A percentile compares a stretch with the other conserved stretches of the same genome.
These are phyloP conservation scores for Cutaneotrichosporon sp. DNA, from an alignment of 1,284 basidiomycete genomes.

Conservation along the genomic window DNA sequence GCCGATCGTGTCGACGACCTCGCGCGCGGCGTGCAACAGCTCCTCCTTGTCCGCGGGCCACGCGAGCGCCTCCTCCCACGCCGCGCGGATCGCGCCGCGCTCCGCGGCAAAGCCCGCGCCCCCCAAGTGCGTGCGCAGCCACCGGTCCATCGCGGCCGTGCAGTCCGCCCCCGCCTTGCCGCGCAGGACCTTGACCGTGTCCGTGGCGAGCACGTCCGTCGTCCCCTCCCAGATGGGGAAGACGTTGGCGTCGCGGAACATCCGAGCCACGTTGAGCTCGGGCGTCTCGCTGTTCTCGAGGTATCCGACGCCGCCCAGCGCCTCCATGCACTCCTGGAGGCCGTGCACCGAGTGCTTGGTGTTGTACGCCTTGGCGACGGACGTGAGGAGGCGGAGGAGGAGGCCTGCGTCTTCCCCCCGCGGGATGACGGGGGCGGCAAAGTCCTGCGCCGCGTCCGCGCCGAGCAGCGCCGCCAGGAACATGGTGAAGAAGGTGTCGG, in stretches of 20 bases:
- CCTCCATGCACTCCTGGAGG: slow-evolving; percentile 73
- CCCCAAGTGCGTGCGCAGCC: slow-evolving; percentile 8
- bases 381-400: slow-evolving; percentile 67
- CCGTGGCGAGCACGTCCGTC: slow-evolving; percentile 23
- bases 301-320: slow-evolving; percentile 75
- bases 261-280: slow-evolving; percentile 42
- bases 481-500: slow-evolving; percentile 65
- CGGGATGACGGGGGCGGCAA: slow-evolving; percentile 9
- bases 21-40: slow-evolving; percentile 15
- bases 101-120: neutral
- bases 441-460: slow-evolving; percentile 61
- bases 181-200: slow-evolving; percentile 25
- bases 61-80: neutral
- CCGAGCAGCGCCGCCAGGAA: slow-evolving; percentile 65
- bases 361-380: slow-evolving; percentile 69
- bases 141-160: slow-evolving; percentile 8
- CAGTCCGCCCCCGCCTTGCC: slow-evolving; percentile 7
- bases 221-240: slow-evolving; percentile 85
- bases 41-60: slow-evolving; percentile 18
- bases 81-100: slow-evolving; percentile 4
- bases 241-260: slow-evolving; percentile 67
- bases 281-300: slow-evolving; percentile 73
- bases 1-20: slow-evolving; percentile 12
- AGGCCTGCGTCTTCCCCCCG: slow-evolving; percentile 56
- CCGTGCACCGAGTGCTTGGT: slow-evolving; percentile 65